Evolutionary conservation across 495 filamentous ascomycete species (phyloP), one percentile per base, ranked within the genome.

Genomic region (Ramalina peruviana): DNA sequence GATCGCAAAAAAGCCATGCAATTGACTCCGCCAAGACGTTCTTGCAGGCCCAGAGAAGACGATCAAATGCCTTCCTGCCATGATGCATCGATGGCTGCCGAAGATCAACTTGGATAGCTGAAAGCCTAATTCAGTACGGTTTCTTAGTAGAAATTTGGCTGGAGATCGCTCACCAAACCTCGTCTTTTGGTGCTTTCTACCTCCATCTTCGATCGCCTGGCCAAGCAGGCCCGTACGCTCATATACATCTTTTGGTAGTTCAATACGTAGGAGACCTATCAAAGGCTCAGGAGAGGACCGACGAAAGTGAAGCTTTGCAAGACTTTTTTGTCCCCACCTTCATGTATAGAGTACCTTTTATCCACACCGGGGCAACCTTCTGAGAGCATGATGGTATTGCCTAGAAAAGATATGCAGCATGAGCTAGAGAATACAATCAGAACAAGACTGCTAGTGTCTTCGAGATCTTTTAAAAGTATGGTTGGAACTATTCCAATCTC

Each of bases 11-110:
- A 2, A 96, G 70, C 87, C 90, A 97, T 1, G 79, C 78, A 21
- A 86, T 54, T 1, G 84, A 76, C 30, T 74, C 62, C 36, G 75
- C 80, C 6, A 96, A 70, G 36, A 86, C 85, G 54, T 94, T 89
- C 51, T 85, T 80, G 63, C 83, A 88, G 12, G 88, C 88, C 70
- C 87, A 88, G 13, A 85, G 67, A 37, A 96, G 75, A 40, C 87
- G 76, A 51, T 93, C 82, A 53, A 96, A 96, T 0, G 83, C 85
- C 57, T 92, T 93, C 63, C 90, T 94, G 25, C 90, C 92, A 58
- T 86, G 86, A 7, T 87, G 60, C 86, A 95, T 95, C 11, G 81
- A 85, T 0, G 84, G 80, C 25, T 74, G 70, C 5, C 86, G 77
- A 15, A 98, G 74, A 47, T 97, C 81, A 36, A 88, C 68, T 59